Evolutionary conservation across 495 filamentous ascomycete genomes (phyloP), one percentile per base, ranked within the genome.

Genomic region (Talaromyces ruber): DNA sequence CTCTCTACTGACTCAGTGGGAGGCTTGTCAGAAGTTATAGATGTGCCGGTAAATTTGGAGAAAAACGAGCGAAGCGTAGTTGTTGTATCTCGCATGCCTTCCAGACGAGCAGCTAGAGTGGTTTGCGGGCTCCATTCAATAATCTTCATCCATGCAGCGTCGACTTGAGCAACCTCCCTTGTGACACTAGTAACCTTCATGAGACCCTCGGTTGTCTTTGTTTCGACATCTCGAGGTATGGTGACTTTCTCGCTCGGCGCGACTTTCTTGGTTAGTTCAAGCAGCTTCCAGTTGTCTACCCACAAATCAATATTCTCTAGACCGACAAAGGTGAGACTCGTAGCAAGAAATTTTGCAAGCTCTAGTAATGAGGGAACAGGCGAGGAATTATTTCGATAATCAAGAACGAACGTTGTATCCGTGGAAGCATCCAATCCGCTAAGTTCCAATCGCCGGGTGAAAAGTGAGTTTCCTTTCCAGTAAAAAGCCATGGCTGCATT

Each of bases 401-500:
- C 91, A 26, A 99, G 81, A 24, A 96, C 84, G 67, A 99, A 99
- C 53, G 88, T 88, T 4, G 95, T 99, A 61, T 92, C 86, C 14
- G 78, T 76, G 63, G 80, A 84, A 6, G 68, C 77, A 54, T 91
- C 79, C 7, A 79, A 78, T 54, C 82, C 77, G 4, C 88, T 83
- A 6, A 97, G 69, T 68, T 86, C 85, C 32, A 91, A 74, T 58
- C 87, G 84, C 66, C 91, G 87, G 4, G 95, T 99, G 70, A 94
- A 97, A 4, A 99, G 80, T 6, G 90, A 89, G 72, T 97, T 96
- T 18, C 87, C 90, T 71, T 96, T 97, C 95, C 95, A 99, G 75
- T 97, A 98, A 71, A 99, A 99, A 11, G 93, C 93, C 90, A 99
- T 95, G 24, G 91, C 93, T 68, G 94, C 84, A 57, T 82, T 83